A percentile compares a stretch with the other conserved stretches of the same genome.
Evolutionary conservation across 2,329 filamentous ascomycete species (phyloP).

Genomic region (Neofusicoccum sp.): DNA sequence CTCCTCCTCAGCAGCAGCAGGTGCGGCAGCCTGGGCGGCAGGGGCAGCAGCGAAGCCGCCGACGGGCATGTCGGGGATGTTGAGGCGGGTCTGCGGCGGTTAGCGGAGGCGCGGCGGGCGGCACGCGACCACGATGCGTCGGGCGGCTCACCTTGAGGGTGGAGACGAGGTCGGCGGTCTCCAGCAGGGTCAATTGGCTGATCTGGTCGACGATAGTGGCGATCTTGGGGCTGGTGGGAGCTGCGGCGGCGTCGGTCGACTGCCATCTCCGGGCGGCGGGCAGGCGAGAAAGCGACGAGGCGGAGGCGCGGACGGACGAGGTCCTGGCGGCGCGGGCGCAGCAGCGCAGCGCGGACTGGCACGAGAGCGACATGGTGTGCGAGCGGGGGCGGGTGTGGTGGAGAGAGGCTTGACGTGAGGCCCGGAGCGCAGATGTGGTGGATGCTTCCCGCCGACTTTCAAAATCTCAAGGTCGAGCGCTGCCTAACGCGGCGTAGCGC

Average conservation of each 20-base stretch:
- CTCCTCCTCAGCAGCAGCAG: conserved; percentile 71
- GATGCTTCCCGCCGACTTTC: conserved; percentile 22
- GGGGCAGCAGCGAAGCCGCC: conserved; percentile 81
- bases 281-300: conserved; percentile 38
- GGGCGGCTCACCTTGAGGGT: conserved; percentile 77
- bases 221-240: conserved; percentile 82
- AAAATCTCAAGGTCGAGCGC: conserved; percentile 27
- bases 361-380: conserved; percentile 47
- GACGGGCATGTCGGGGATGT: conserved; percentile 96
- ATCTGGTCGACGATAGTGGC: conserved; percentile 95
- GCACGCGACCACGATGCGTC: background rate
- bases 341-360: conserved; percentile 47
- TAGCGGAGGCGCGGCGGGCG: conserved; percentile 18
- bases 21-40: conserved; percentile 59
- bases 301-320: conserved; percentile 34
- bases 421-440: conserved; percentile 11
- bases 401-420: conserved; percentile 26
- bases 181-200: conserved; percentile 93
- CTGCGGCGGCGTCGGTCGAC: conserved; percentile 71
- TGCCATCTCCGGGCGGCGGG: conserved; percentile 74
- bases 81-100: conserved; percentile 73
- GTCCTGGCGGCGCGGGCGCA: conserved; percentile 43
- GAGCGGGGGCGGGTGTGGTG: conserved; percentile 20
- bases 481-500: conserved; percentile 29
- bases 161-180: conserved; percentile 94